Base-by-base conservation (phyloP, 2,329 filamentous ascomycete species). In the Stagonosporopsis chrysanthemi region DNA sequence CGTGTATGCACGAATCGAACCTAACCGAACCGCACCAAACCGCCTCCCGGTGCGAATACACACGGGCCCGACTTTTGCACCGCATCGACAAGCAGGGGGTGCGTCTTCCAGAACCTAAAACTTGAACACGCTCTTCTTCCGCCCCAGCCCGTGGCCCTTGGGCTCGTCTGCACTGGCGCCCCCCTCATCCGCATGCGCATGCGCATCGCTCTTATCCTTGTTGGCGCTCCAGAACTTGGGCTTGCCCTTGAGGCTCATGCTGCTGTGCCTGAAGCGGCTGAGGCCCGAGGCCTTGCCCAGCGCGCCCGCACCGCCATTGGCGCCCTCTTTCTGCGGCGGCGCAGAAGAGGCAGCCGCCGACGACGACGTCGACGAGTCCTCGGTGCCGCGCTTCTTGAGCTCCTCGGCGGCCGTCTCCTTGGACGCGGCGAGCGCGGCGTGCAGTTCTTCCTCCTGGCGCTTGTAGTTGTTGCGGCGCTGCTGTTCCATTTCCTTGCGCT, bases 181-280 rank as follows among this genome's bases (percentile, higher is more conserved):
- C 11, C 42, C 47, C 7, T 46, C 48, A 17, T 66, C 67, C 3
- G 53, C 58, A 24, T 65, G 38, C n/a, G 69, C 72, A 15, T 70
- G n/a, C n/a, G n/a, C n/a, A n/a, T n/a, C 63, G 14, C 71, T 68
- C 58, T 72, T 73, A 17, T 77, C 73, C 36, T 70, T 69, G 38
- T n/a, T n/a, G n/a, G 82, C 79, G 12, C 82, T 80, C 69, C 90
- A 90, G 29, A 84, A 85, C 68, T 91, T 88, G 64, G 90, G 90
- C 75, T 89, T 91, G 61, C 88, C 86, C 45, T 90, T 86, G 80
- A 96, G 84, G 62, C 90, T 92, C 79, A 91, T 94, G 74, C 88
- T 91, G 9, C 86, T 86, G 52, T 88, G 83, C 65, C 88, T 85
- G 62, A 90, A 87, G 41, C 90, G 83, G 67, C 86, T 86, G 39